Conservation (phyloP, 441 rosid species). For the Populus tomentosa region DNA sequence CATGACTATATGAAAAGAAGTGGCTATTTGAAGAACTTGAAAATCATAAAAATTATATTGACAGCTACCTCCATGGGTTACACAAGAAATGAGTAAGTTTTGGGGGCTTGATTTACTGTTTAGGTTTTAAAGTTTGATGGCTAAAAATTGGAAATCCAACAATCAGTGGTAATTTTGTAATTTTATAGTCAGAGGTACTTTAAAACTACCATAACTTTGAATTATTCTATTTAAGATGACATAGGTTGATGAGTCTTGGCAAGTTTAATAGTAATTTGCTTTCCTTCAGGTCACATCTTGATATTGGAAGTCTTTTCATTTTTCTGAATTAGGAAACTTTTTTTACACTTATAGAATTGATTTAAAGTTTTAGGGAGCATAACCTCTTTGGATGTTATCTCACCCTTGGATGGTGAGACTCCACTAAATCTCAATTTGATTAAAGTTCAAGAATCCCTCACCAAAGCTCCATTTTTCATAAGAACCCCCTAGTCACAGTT, state of each 20-base stretch:
- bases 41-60: neutral
- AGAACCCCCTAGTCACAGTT: neutral
- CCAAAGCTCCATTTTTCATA: neutral
- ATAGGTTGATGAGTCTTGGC: neutral
- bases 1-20: neutral
- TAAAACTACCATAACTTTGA: neutral
- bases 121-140: neutral
- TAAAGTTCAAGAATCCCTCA: neutral
- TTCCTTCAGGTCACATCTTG: neutral
- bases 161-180: neutral
- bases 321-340: neutral
- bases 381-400: neutral
- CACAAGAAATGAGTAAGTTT: neutral
- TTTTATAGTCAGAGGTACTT: neutral
- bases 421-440: neutral
- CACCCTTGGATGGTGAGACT: neutral
- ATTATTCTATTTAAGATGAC: neutral
- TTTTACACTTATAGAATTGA: neutral
- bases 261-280: neutral
- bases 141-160: neutral
- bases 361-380: neutral
- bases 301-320: neutral
- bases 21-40: neutral
- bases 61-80: conserved; percentile 11
- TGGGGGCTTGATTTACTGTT: neutral